Evolutionary conservation across 2,329 filamentous ascomycete genomes (phyloP).

Genomic region (Fusarium dimerum): DNA sequence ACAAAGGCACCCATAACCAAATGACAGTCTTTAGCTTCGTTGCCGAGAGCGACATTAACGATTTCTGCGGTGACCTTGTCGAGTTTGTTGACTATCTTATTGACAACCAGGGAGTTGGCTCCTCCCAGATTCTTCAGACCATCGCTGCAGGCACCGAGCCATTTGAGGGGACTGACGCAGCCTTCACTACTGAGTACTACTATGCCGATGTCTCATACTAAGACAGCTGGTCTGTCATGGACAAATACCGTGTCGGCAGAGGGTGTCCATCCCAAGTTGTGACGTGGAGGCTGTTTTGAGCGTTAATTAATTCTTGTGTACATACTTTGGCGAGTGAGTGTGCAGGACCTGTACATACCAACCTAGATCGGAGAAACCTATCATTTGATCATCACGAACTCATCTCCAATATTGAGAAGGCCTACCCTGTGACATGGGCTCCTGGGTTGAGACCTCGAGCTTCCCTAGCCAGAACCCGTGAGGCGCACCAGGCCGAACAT

Average conservation of each 20-base stretch:
- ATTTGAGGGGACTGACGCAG: conserved; percentile 48
- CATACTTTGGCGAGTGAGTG: not conserved
- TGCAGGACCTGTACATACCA: not conserved
- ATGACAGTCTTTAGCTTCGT: conserved; percentile 60
- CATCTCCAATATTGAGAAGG: conserved; percentile 13
- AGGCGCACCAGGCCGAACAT: conserved; percentile 16
- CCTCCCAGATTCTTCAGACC: conserved; percentile 53
- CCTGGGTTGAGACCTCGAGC: conserved; percentile 18
- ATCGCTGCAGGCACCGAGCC: conserved; percentile 59
- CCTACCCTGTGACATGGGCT: conserved; percentile 3
- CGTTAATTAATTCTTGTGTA: not conserved
- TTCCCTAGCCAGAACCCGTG: conserved; percentile 42
- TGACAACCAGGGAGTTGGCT: conserved; percentile 45
- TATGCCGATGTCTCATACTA: conserved; percentile 6
- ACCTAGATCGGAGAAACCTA: no score
- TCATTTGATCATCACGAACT: not conserved
- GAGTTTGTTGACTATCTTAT: conserved; percentile 59
- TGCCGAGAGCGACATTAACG: conserved; percentile 40
- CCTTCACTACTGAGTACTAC: conserved; percentile 20
- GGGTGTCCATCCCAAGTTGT: no score
- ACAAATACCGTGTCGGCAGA: no score
- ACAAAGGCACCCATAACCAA: conserved; percentile 54
- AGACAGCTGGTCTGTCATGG: no score
- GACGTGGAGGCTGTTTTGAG: not conserved
- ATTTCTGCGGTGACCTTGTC: conserved; percentile 57